These are phyloP conservation scores for Ophiostoma ulmi DNA, from an alignment of 2,329 filamentous ascomycete species.

Conservation along the genomic window DNA sequence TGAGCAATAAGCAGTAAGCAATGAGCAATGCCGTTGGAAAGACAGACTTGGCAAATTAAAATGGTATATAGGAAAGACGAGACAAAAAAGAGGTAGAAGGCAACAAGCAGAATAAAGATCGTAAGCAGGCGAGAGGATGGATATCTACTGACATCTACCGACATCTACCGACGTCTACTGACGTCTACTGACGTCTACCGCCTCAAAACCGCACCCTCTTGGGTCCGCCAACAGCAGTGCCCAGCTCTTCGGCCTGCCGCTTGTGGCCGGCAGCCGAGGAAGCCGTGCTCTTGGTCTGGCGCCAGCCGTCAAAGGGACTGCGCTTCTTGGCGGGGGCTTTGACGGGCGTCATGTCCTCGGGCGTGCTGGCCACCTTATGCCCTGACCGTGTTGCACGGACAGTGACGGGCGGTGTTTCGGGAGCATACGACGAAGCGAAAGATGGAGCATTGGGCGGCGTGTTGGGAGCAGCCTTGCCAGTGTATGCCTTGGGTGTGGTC, in stretches of 20 bases:
- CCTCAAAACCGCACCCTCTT: constrained; percentile 37
- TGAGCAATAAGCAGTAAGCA: constrained; percentile 1
- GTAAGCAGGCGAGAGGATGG: not conserved
- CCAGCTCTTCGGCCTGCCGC: constrained; percentile 39
- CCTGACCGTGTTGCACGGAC: constrained; percentile 54
- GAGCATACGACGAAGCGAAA: constrained; percentile 50
- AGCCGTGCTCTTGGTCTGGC: constrained; percentile 54
- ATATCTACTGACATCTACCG: no score
- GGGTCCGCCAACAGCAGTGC: constrained; percentile 31
- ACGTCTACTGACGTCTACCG: no score
- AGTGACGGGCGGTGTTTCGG: constrained; percentile 59
- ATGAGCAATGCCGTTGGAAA: not conserved
- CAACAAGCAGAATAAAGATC: not conserved
- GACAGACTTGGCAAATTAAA: constrained; percentile 15
- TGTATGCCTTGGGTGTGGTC: not conserved
- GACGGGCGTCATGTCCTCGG: constrained; percentile 37
- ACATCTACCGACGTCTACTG: no score
- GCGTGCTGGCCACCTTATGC: constrained; percentile 34
- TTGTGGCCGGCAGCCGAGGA: constrained; percentile 38
- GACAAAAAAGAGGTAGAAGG: not conserved
- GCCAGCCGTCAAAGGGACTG: constrained; percentile 65
- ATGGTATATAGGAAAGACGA: constrained; percentile 17
- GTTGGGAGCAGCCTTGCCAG: constrained; percentile 36
- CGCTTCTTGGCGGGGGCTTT: constrained; percentile 34
- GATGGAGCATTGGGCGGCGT: constrained; percentile 52